A percentile compares a stretch with the other conserved stretches of the same genome.
Conservation (phyloP, 2,329 filamentous ascomycete species). For the Fusarium setosum region DNA sequence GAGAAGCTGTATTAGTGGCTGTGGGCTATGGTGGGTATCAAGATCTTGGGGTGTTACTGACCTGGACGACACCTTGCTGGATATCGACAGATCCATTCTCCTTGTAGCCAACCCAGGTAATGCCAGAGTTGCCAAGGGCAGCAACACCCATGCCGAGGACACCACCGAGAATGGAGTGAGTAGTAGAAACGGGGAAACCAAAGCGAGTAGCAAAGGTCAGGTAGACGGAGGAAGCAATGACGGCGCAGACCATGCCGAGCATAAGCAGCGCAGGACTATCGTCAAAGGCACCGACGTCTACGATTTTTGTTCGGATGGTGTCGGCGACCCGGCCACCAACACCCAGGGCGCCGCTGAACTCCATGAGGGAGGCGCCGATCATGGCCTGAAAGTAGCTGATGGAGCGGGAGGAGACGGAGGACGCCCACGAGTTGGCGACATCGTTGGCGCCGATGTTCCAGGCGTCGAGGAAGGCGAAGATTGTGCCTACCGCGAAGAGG, state of each 20-base stretch:
- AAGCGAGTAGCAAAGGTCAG: conserved; percentile 66
- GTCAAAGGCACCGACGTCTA: conserved; percentile 60
- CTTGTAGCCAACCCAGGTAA: conserved; percentile 64
- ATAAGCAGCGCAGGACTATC: conserved; percentile 64
- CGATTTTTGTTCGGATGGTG: conserved; percentile 71
- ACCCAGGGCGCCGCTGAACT: conserved; percentile 70
- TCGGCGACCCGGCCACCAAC: conserved; percentile 71
- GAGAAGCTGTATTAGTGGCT: conserved; percentile 47
- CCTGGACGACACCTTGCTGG: conserved; percentile 64
- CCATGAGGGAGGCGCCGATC: conserved; percentile 68
- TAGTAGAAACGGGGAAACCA: conserved; percentile 70
- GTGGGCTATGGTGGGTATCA: too few relatives aligned
- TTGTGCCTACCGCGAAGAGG: conserved; percentile 71
- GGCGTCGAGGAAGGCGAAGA: conserved; percentile 74
- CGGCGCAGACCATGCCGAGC: conserved; percentile 68
- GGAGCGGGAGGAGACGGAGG: conserved; percentile 76
- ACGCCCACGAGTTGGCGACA: conserved; percentile 84
- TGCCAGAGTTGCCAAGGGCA: conserved; percentile 59
- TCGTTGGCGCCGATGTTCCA: conserved; percentile 75
- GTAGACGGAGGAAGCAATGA: conserved; percentile 64
- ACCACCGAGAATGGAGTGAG: conserved; percentile 69
- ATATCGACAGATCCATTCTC: conserved; percentile 50
- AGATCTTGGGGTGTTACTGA: conserved; percentile 2
- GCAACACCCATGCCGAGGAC: conserved; percentile 71
- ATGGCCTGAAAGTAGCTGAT: conserved; percentile 71